These are phyloP conservation scores for Capronia coronata DNA, from an alignment of 2,329 filamentous ascomycete genomes.

Conservation along the genomic window DNA sequence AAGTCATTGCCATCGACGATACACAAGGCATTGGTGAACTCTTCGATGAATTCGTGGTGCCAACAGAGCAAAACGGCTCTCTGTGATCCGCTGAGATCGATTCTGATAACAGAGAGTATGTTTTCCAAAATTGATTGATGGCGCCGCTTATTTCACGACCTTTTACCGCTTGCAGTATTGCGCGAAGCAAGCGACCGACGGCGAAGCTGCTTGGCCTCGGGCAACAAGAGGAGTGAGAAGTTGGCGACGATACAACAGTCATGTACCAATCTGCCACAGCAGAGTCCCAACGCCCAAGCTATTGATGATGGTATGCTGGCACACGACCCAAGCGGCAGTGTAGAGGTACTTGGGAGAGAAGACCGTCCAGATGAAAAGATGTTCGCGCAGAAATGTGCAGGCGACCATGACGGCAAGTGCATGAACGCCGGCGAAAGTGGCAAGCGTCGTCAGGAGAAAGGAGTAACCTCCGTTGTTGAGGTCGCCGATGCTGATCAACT, in stretches of 20 bases:
- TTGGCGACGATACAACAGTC: too few relatives aligned
- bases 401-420: constrained; percentile 76
- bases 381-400: constrained; percentile 74
- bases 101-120: too few relatives aligned
- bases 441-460: constrained; percentile 51
- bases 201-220: too few relatives aligned
- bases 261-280: constrained; percentile 1
- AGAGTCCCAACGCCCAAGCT: constrained; percentile 46
- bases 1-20: constrained; percentile 33
- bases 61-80: constrained; percentile 5
- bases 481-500: constrained; percentile 14
- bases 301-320: constrained; percentile 71
- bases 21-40: constrained; percentile 33
- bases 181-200: too few relatives aligned
- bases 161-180: too few relatives aligned
- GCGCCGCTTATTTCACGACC: too few relatives aligned
- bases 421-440: constrained; percentile 58
- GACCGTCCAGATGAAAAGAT: constrained; percentile 97
- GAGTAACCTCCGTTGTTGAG: constrained; percentile 32
- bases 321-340: constrained; percentile 78
- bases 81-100: background rate
- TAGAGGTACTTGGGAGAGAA: constrained; percentile 97
- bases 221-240: too few relatives aligned
- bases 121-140: too few relatives aligned
- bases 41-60: constrained; percentile 33